These are phyloP conservation scores for Antarctomyces pellizariae DNA, from an alignment of 495 filamentous ascomycete species.

Conservation along the genomic window DNA sequence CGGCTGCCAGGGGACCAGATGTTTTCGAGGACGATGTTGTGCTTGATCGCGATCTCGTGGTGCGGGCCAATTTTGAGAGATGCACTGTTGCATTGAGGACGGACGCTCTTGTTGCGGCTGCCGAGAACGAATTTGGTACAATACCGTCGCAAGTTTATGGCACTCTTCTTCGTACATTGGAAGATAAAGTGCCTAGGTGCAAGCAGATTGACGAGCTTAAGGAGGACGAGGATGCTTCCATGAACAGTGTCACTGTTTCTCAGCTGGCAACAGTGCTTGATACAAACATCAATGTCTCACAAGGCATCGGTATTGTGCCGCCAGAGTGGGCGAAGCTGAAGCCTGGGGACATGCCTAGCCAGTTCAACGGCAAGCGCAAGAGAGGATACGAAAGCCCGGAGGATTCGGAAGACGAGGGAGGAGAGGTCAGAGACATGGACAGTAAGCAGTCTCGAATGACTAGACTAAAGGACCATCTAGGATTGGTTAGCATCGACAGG, in stretches of 20 bases:
- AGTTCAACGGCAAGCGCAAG: too few relatives aligned
- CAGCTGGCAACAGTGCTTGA: constrained; percentile 23
- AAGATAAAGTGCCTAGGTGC: constrained; percentile 43
- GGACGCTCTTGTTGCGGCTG: constrained; percentile 39
- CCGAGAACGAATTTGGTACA: constrained; percentile 31
- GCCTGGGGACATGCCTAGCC: constrained; percentile 4
- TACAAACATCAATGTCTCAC: constrained; percentile 17
- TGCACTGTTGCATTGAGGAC: constrained; percentile 63
- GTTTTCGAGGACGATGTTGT: constrained; percentile 16
- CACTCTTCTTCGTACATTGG: constrained; percentile 41
- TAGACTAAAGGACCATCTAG: constrained; percentile 54
- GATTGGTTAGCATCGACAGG: constrained; percentile 47
- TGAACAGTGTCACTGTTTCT: constrained; percentile 18
- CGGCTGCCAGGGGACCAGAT: constrained; percentile 9
- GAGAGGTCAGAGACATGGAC: constrained; percentile 4
- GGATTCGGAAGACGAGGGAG: constrained; percentile 10
- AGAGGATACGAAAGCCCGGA: constrained; percentile 9
- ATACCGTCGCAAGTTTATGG: constrained; percentile 54
- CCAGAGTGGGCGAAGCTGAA: constrained; percentile 1
- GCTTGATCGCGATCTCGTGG: constrained; percentile 28
- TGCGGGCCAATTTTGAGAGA: constrained; percentile 73
- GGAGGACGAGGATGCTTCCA: constrained; percentile 27
- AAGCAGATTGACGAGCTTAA: constrained; percentile 22
- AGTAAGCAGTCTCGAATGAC: constrained; percentile 18
- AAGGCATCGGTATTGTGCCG: constrained; percentile 9